Evolutionary conservation across 805 yeast species (phyloP), one percentile per base, ranked within the genome.

Genomic region (Myxozyma geophila): DNA sequence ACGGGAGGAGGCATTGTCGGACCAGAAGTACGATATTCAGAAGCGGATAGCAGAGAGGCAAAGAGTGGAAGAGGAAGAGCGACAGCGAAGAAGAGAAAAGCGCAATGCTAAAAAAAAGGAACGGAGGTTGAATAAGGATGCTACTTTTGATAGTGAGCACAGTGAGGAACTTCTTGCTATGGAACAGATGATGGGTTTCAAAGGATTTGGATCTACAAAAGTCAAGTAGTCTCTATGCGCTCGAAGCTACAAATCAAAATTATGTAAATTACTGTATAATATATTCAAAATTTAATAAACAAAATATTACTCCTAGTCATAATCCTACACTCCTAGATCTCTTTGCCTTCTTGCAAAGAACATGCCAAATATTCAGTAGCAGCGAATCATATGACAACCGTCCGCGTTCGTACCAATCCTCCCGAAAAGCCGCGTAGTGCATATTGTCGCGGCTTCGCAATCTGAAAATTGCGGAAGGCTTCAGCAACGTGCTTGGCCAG

Each of bases 401-500:
- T 82, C 68, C 82, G 78, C 2, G 83, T 76, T 64, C 78, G 79
- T 47, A 87, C 77, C 66, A 84, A 76, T 1, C 92, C 91, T 12
- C 92, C 96, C 39, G 86, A 83, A 74, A 87, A 90, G 58, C 88
- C 86, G 63, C 91, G 80, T 49, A 86, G 74, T 1, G 95, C 88
- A 63, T 82, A 84, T 66, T 85, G 87, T 52, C 80, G 82, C 71
- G 83, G 83, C 50, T 82, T 81, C 1, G 77, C 77, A 1, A 80
- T 76, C 74, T 92, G 97, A 49, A 90, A 75, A 58, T 87, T 77
- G 71, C 97, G 80, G 92, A 95, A 91, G 0, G 98, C 97, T 72
- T 91, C 97, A 63, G 87, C 87, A 10, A 92, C 86, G 74, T 92
- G 97, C 63, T 85, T 83, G 0, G 93, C 90, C 73, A 85, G 79